Evolutionary conservation across 164 flowering plant species (phyloP).

Genomic region (Warburgia ugandensis): DNA sequence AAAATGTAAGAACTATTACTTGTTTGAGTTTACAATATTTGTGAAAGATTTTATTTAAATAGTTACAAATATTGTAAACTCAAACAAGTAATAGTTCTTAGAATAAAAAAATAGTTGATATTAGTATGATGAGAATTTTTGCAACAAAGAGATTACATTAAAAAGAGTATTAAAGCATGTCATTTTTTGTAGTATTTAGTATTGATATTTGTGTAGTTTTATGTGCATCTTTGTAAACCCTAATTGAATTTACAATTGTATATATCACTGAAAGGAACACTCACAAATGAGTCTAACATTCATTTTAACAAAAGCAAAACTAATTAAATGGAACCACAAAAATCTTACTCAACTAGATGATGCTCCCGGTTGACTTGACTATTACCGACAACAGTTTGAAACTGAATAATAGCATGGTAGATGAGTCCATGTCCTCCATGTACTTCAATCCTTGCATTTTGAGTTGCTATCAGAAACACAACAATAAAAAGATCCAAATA

Average conservation of each 20-base stretch:
- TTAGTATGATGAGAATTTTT: too few species aligned
- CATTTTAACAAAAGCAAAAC: neutral
- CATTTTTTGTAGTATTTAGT: too few species aligned
- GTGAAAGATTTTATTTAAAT: too few species aligned
- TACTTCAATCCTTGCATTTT: conserved; percentile 35
- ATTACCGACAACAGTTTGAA: neutral
- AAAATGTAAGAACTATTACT: too few species aligned
- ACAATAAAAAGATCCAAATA: neutral
- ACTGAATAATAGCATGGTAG: conserved; percentile 38
- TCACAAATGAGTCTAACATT: neutral
- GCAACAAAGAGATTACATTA: too few species aligned
- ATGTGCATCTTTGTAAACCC: too few species aligned
- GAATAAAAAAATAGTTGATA: too few species aligned
- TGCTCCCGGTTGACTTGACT: conserved; percentile 7
- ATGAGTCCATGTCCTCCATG: conserved; percentile 49
- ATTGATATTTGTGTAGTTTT: too few species aligned
- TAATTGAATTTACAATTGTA: neutral
- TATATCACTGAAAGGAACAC: neutral
- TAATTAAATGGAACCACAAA: neutral
- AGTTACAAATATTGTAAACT: too few species aligned
- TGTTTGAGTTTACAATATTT: too few species aligned
- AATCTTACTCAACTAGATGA: conserved; percentile 45
- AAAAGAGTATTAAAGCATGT: too few species aligned
- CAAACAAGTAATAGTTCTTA: too few species aligned
- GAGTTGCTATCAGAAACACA: conserved; percentile 14